Evolutionary conservation across 331 rosid species (phyloP).

Genomic region (Quercus lobata): DNA sequence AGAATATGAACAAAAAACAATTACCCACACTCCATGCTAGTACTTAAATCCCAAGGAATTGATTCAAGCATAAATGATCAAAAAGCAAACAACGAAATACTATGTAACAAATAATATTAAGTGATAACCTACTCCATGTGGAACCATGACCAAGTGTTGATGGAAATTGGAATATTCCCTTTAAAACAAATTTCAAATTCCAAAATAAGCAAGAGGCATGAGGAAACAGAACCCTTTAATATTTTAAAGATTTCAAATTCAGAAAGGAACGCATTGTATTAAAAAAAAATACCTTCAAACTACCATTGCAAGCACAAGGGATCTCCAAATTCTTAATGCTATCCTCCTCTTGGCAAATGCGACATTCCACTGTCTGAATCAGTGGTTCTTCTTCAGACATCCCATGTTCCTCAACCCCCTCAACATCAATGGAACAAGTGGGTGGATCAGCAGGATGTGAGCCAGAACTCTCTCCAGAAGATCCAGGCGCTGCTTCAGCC

Average conservation of each 20-base stretch:
- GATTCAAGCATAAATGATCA: neutral
- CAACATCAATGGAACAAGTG: conserved; percentile 25
- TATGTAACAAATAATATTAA: neutral
- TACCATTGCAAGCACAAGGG: conserved; percentile 67
- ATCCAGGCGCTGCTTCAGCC: conserved; percentile 21
- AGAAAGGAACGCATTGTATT: neutral
- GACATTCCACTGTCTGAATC: conserved; percentile 51
- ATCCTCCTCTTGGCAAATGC: conserved; percentile 68
- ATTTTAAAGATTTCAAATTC: neutral
- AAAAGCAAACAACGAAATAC: neutral
- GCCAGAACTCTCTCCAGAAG: conserved; percentile 29
- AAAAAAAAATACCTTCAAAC: conserved; percentile 42
- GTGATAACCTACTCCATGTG: neutral
- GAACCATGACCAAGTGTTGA: neutral
- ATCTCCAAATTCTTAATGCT: conserved; percentile 43
- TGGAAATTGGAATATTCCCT: neutral
- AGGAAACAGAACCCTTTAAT: neutral
- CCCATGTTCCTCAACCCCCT: conserved; percentile 29
- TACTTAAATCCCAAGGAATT: neutral
- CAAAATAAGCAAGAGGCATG: neutral
- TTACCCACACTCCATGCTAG: neutral
- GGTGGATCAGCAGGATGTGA: conserved; percentile 31
- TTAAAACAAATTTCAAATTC: neutral
- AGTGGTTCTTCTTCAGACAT: conserved; percentile 43
- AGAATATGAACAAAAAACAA: neutral